phyloP scores from a whole-genome alignment of 306 rosid genomes.

The Gastrolobium villosum region DNA sequence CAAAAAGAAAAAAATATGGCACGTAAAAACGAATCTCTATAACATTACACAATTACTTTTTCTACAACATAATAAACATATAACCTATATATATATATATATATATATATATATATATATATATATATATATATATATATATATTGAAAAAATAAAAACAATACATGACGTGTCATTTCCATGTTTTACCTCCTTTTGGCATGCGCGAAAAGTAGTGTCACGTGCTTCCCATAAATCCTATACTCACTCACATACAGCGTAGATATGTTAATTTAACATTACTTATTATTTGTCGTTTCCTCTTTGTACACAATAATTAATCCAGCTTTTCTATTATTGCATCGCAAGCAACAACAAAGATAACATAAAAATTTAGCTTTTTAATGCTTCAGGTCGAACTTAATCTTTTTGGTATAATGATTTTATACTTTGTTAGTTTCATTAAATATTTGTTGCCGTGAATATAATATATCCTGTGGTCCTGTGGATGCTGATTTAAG shows the following conservation, averaged over 20 bases:
- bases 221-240: constrained; percentile 69
- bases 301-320: constrained; percentile 31
- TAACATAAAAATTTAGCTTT: constrained; percentile 22
- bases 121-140: too few species aligned
- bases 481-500: constrained; percentile 1
- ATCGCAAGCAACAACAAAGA: constrained; percentile 56
- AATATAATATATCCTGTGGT: constrained; percentile 14
- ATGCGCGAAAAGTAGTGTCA: constrained; percentile 87
- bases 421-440: constrained; percentile 44
- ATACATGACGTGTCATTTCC: constrained; percentile 48
- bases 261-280: neutral
- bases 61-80: too few species aligned
- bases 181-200: constrained; percentile 69
- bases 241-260: neutral
- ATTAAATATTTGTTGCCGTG: neutral
- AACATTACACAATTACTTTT: too few species aligned
- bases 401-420: constrained; percentile 66
- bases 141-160: neutral
- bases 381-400: constrained; percentile 58
- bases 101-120: too few species aligned
- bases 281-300: constrained; percentile 30
- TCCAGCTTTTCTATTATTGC: constrained; percentile 52
- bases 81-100: too few species aligned
- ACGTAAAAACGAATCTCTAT: too few species aligned
- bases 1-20: too few species aligned